A percentile compares a stretch with the other conserved stretches of the same genome.
Evolutionary conservation across 2,329 filamentous ascomycete species (phyloP).

Genomic region (Penicillium sclerotiorum): DNA sequence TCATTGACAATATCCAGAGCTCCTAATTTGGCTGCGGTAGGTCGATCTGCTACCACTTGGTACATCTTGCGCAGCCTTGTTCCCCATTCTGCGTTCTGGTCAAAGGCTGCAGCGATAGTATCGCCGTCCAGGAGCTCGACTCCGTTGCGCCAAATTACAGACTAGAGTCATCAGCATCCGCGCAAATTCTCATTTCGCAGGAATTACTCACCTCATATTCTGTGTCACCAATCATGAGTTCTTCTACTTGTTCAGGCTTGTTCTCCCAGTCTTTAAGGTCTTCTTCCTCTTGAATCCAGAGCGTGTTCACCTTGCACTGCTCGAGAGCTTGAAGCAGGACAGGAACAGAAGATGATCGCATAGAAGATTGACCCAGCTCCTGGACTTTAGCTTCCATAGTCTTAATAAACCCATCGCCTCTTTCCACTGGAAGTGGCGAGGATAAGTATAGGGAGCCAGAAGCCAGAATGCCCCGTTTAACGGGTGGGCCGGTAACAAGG

Average conservation of each 20-base stretch:
- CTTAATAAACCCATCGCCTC: conserved; percentile 35
- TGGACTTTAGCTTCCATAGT: conserved; percentile 32
- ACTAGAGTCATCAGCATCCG: conserved; percentile 29
- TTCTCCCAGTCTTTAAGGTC: conserved; percentile 42
- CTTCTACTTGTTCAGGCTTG: conserved; percentile 34
- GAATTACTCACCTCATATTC: conserved; percentile 43
- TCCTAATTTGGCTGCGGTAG: conserved; percentile 44
- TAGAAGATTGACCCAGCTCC: conserved; percentile 28
- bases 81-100: conserved; percentile 32
- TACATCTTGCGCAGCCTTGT: conserved; percentile 43
- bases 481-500: conserved; percentile 34
- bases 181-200: neutral
- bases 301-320: conserved; percentile 43
- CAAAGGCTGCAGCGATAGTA: conserved; percentile 40
- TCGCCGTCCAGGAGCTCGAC: conserved; percentile 40
- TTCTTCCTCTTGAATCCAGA: conserved; percentile 47
- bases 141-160: conserved; percentile 50
- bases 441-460: conserved; percentile 50
- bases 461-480: conserved; percentile 41
- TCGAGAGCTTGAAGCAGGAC: conserved; percentile 38
- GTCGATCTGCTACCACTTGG: conserved; percentile 43
- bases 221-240: conserved; percentile 48
- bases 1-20: conserved; percentile 42
- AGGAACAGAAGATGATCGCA: conserved; percentile 33
- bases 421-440: conserved; percentile 42